A percentile compares a stretch with the other conserved stretches of the same genome.
These are phyloP conservation scores for Candida tropicalis DNA, from an alignment of 1,139 yeast species.

Conservation along the genomic window DNA sequence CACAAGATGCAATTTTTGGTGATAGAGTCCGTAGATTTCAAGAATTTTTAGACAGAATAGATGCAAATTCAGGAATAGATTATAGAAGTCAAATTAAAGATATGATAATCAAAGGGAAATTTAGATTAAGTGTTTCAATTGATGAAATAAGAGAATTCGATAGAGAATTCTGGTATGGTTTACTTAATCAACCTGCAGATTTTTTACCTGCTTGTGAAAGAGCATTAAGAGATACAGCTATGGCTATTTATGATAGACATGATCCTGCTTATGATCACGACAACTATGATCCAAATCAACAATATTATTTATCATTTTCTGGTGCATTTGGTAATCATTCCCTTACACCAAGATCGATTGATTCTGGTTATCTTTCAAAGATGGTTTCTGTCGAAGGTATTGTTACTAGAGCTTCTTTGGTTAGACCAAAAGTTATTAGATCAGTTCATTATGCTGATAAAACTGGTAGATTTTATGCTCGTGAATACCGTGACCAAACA, in stretches of 20 bases:
- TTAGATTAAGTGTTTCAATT: slow-evolving; percentile 72
- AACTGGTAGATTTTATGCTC: slow-evolving; percentile 81
- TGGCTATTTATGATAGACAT: slow-evolving; percentile 62
- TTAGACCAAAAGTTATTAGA: slow-evolving; percentile 87
- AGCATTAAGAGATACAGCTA: slow-evolving; percentile 81
- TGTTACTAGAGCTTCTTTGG: slow-evolving; percentile 90
- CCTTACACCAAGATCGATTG: slow-evolving; percentile 85
- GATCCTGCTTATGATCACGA: slow-evolving; percentile 49
- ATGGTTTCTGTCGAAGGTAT: slow-evolving; percentile 93
- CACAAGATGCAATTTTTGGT: slow-evolving; percentile 56
- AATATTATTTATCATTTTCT: slow-evolving; percentile 76
- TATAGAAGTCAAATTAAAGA: slow-evolving; percentile 71
- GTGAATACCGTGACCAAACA: slow-evolving; percentile 93
- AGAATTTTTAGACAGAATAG: slow-evolving; percentile 72
- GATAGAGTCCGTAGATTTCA: slow-evolving; percentile 89
- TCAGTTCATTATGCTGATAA: slow-evolving; percentile 93
- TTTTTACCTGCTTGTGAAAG: slow-evolving; percentile 87
- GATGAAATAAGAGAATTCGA: slow-evolving; percentile 91
- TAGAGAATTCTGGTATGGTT: slow-evolving; percentile 75
- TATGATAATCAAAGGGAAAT: slow-evolving; percentile 67
- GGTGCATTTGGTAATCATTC: slow-evolving; percentile 93
- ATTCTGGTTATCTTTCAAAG: slow-evolving; percentile 74
- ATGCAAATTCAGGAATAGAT: slow-evolving; percentile 47
- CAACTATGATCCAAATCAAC: slow-evolving; percentile 58
- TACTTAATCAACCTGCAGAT: slow-evolving; percentile 78